Conservation (phyloP, 106 monocot genomes). For the Dendrobium huoshanense region DNA sequence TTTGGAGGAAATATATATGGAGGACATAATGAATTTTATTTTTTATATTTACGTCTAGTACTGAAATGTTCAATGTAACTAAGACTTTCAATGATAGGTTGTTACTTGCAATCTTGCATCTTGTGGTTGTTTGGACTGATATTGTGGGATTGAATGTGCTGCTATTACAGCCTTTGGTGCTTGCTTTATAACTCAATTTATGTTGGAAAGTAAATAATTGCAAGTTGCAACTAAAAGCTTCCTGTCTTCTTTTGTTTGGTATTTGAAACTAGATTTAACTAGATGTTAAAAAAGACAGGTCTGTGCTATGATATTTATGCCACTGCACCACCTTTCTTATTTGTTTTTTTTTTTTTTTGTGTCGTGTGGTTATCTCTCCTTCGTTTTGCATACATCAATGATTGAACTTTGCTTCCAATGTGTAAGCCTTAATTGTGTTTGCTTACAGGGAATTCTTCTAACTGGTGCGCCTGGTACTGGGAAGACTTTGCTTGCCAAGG, state of each 20-base stretch:
- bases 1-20: neutral
- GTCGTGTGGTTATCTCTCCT: neutral
- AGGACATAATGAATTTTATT: no score
- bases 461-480: constrained; percentile 96
- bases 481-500: constrained; percentile 96
- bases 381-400: neutral
- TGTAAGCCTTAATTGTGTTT: neutral
- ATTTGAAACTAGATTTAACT: neutral
- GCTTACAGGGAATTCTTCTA: constrained; percentile 84
- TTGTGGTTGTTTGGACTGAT: neutral
- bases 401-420: neutral
- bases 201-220: constrained; percentile 1
- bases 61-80: neutral
- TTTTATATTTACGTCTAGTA: neutral
- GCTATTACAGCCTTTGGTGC: neutral
- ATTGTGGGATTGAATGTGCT: neutral
- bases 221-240: constrained; percentile 1
- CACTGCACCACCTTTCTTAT: neutral
- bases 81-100: neutral
- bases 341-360: neutral
- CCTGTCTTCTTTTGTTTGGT: neutral
- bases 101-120: neutral
- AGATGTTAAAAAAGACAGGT: neutral
- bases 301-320: neutral
- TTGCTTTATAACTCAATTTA: neutral